Evolutionary conservation across 2,329 filamentous ascomycete genomes (phyloP).

Genomic region (Ascosphaera pollenicola): DNA sequence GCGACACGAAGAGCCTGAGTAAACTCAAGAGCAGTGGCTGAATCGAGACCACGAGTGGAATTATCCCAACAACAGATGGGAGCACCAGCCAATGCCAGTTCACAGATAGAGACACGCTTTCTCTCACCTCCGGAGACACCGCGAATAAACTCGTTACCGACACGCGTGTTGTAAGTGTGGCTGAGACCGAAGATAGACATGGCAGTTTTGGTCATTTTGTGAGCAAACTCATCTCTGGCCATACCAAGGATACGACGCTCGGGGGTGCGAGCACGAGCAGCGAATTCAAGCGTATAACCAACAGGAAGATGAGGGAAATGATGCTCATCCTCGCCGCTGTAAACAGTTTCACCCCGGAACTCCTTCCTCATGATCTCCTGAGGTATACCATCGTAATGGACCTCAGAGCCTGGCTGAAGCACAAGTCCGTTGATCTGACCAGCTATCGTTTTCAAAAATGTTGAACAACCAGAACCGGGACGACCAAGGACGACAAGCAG

Average conservation of each 20-base stretch:
- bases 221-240: constrained; percentile 22
- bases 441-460: constrained; percentile 62
- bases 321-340: constrained; percentile 21
- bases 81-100: constrained; percentile 16
- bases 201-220: constrained; percentile 17
- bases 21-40: constrained; percentile 36
- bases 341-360: constrained; percentile 18
- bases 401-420: constrained; percentile 43
- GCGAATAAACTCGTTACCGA: constrained; percentile 33
- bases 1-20: constrained; percentile 28
- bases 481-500: constrained; percentile 19
- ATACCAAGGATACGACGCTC: constrained; percentile 17
- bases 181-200: constrained; percentile 21
- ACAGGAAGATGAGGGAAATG: constrained; percentile 37
- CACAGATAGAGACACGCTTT: constrained; percentile 32
- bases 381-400: constrained; percentile 52
- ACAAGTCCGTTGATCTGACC: constrained; percentile 64
- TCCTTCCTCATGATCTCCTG: constrained; percentile 52
- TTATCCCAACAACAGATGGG: constrained; percentile 23
- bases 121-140: constrained; percentile 40
- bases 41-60: constrained; percentile 30
- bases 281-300: constrained; percentile 34
- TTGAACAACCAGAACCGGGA: constrained; percentile 39
- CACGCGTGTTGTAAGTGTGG: constrained; percentile 26
- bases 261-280: constrained; percentile 30